phyloP scores from a whole-genome alignment of 2,329 filamentous ascomycete species.

The Arthroderma sp. region DNA sequence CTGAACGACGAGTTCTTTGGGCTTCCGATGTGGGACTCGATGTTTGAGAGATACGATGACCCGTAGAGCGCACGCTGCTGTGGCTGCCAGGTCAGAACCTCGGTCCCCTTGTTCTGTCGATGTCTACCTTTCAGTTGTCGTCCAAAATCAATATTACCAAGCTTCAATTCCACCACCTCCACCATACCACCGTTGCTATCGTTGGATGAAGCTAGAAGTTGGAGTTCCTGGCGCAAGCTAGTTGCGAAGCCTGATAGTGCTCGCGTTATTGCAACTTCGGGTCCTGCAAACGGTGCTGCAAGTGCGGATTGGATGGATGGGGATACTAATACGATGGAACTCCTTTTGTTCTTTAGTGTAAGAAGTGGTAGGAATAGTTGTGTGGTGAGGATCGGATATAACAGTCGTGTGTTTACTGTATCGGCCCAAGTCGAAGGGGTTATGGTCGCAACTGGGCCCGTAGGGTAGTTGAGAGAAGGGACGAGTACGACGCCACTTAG shows the following conservation, averaged over 20 bases:
- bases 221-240: conserved; percentile 66
- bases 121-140: conserved; percentile 39
- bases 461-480: conserved; percentile 63
- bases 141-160: conserved; percentile 80
- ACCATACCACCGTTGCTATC: conserved; percentile 33
- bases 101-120: conserved; percentile 35
- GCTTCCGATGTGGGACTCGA: conserved; percentile 28
- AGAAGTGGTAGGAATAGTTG: conserved; percentile 80
- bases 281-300: conserved; percentile 40
- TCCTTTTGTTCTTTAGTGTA: conserved; percentile 43
- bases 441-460: conserved; percentile 73
- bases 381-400: conserved; percentile 77
- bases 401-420: conserved; percentile 79
- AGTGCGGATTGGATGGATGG: conserved; percentile 34
- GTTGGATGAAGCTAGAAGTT: conserved; percentile 42
- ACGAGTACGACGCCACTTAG: conserved; percentile 73
- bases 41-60: conserved; percentile 29
- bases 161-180: conserved; percentile 72
- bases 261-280: conserved; percentile 74
- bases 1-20: conserved; percentile 30
- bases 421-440: conserved; percentile 75
- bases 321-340: conserved; percentile 32
- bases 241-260: conserved; percentile 78
- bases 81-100: conserved; percentile 48
- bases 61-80: conserved; percentile 41